These are phyloP conservation scores for Dissophora ornata DNA, from an alignment of 192 early-diverging fungal genomes.

Conservation along the genomic window DNA sequence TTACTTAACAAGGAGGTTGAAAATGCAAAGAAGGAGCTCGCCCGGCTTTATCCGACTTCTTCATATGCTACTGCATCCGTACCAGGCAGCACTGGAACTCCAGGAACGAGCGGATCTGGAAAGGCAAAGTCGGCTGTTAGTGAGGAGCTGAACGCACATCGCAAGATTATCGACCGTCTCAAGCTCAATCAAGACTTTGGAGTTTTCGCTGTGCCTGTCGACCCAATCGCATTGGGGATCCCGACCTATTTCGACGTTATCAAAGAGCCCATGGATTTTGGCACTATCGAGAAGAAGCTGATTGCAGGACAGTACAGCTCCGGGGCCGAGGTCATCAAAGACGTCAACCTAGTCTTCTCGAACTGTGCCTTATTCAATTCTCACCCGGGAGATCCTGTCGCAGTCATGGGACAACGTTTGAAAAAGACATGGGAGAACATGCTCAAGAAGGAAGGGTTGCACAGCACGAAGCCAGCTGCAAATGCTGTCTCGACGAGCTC, in stretches of 20 bases:
- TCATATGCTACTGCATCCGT: constrained; percentile 7
- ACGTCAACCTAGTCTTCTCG: constrained; percentile 71
- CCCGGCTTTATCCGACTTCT: constrained; percentile 28
- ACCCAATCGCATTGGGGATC: constrained; percentile 73
- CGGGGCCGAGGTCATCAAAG: constrained; percentile 54
- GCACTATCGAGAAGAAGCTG: constrained; percentile 62
- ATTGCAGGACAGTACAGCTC: constrained; percentile 49
- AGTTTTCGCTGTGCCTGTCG: constrained; percentile 70
- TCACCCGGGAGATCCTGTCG: constrained; percentile 62
- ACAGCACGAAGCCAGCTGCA: constrained; percentile 9
- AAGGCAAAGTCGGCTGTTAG: constrained; percentile 9
- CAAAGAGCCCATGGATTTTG: constrained; percentile 81
- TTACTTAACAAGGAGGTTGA: constrained; percentile 43
- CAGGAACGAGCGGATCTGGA: constrained; percentile 10
- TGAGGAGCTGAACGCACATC: constrained; percentile 38
- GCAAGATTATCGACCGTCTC: constrained; percentile 41
- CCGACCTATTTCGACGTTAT: constrained; percentile 78
- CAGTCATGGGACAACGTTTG: constrained; percentile 66
- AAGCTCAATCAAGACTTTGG: constrained; percentile 58
- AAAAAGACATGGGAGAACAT: constrained; percentile 58
- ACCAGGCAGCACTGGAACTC: not conserved
- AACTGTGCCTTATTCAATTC: constrained; percentile 82
- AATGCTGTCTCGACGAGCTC: not conserved
- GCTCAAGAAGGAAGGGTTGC: constrained; percentile 48
- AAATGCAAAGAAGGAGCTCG: constrained; percentile 44